These are phyloP conservation scores for Apiospora rasikravindrae DNA, from an alignment of 2,329 filamentous ascomycete species.

Conservation along the genomic window DNA sequence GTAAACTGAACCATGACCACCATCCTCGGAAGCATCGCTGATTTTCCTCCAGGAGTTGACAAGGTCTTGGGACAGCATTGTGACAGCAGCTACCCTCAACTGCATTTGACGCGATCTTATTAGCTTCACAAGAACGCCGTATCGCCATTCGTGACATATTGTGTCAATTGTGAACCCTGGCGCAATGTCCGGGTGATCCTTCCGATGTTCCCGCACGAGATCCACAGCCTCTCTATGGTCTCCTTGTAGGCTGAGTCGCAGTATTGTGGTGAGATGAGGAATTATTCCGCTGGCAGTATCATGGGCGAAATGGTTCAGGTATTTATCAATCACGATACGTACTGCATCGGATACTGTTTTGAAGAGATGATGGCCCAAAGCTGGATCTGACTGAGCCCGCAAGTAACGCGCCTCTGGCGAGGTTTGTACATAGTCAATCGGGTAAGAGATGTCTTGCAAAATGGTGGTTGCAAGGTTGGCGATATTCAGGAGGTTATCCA, in stretches of 20 bases:
- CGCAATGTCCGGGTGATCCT: slow-evolving; percentile 45
- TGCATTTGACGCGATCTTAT: slow-evolving; percentile 90
- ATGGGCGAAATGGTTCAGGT: slow-evolving; percentile 54
- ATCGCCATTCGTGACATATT: slow-evolving; percentile 69
- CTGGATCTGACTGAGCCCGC: slow-evolving; percentile 42
- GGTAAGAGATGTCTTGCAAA: slow-evolving; percentile 26
- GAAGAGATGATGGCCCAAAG: slow-evolving; percentile 50
- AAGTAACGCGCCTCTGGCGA: slow-evolving; percentile 22
- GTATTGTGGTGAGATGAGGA: slow-evolving; percentile 49
- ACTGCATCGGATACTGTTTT: slow-evolving; percentile 48
- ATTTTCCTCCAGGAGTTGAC: slow-evolving; percentile 68
- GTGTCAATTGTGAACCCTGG: slow-evolving; percentile 51
- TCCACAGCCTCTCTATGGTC: slow-evolving; percentile 43
- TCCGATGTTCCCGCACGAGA: slow-evolving; percentile 39
- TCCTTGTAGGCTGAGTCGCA: slow-evolving; percentile 47
- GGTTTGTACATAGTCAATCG: neutral
- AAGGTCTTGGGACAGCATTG: slow-evolving; percentile 74
- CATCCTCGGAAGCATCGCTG: slow-evolving; percentile 45
- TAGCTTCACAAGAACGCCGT: slow-evolving; percentile 71
- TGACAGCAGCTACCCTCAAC: slow-evolving; percentile 78
- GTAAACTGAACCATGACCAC: slow-evolving; percentile 44
- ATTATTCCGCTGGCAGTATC: slow-evolving; percentile 50
- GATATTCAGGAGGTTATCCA: slow-evolving; percentile 48
- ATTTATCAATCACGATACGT: slow-evolving; percentile 57
- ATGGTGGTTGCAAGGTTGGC: slow-evolving; percentile 35